Percentiles rank a stretch among this genome's conserved stretches.
Evolutionary conservation across 805 yeast species (phyloP).

Genomic region (Teunomyces lycoperdinae): DNA sequence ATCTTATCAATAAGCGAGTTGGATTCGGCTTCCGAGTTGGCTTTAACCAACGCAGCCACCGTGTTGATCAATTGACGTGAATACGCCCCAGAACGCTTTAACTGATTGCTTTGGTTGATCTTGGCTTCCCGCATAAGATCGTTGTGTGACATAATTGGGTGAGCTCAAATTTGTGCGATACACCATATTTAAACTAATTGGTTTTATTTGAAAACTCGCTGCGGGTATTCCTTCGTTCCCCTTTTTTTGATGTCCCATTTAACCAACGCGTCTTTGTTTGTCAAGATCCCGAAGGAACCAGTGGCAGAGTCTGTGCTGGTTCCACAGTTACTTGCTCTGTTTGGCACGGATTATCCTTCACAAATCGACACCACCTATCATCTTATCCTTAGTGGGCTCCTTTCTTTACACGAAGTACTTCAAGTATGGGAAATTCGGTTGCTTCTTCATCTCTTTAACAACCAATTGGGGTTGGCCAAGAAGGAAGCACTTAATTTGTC

Average conservation of each 20-base stretch:
- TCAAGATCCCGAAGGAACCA: slow-evolving; percentile 11
- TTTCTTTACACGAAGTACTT: slow-evolving; percentile 11
- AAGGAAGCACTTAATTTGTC: slow-evolving; percentile 37
- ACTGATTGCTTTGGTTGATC: slow-evolving; percentile 25
- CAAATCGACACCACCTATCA: slow-evolving; percentile 14
- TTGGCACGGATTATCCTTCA: slow-evolving; percentile 3
- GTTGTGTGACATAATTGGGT: slow-evolving; percentile 17
- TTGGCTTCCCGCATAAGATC: slow-evolving; percentile 34
- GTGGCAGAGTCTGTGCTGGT: neutral
- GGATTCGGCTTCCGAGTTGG: slow-evolving; percentile 26
- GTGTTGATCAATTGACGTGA: slow-evolving; percentile 25
- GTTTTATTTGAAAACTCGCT: no score
- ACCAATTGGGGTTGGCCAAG: slow-evolving; percentile 29
- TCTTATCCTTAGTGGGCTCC: slow-evolving; percentile 10
- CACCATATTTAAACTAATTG: no score
- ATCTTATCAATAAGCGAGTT: slow-evolving; percentile 23
- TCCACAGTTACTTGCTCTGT: neutral
- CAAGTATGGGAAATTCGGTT: slow-evolving; percentile 39
- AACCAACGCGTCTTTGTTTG: slow-evolving; percentile 13
- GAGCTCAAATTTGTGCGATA: neutral
- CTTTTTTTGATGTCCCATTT: slow-evolving; percentile 7
- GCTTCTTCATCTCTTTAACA: slow-evolving; percentile 26
- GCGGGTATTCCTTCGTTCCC: no score
- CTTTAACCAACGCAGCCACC: slow-evolving; percentile 19
- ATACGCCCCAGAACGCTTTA: slow-evolving; percentile 24